Evolutionary conservation across 805 yeast species (phyloP).

Genomic region (Candida jianshihensis): DNA sequence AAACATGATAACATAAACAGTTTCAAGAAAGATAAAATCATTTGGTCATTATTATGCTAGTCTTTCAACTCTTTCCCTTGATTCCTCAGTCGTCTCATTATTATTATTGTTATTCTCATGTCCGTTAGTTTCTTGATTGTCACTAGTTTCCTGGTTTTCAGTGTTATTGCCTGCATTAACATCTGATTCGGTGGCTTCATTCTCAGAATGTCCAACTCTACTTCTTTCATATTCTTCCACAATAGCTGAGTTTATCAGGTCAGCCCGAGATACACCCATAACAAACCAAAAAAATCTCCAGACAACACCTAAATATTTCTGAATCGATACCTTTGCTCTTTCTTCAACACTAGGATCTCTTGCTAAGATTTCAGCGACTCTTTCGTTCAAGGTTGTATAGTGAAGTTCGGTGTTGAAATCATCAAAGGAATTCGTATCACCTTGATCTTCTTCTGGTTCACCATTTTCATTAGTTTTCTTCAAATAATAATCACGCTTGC

Average conservation of each 20-base stretch:
- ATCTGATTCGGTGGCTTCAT: background rate
- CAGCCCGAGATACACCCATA: slow-evolving; percentile 46
- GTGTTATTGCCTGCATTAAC: background rate
- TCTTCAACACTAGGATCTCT: slow-evolving; percentile 39
- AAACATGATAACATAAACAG: background rate
- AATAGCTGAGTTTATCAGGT: slow-evolving; percentile 48
- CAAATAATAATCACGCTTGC: slow-evolving; percentile 59
- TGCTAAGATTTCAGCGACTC: slow-evolving; percentile 33
- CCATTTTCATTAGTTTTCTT: slow-evolving; percentile 10
- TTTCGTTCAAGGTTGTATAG: slow-evolving; percentile 34
- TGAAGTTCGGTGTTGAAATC: slow-evolving; percentile 25
- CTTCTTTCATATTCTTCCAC: slow-evolving; percentile 26
- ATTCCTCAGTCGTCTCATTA: background rate
- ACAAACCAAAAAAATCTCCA: slow-evolving; percentile 35
- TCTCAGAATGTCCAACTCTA: slow-evolving; percentile 8
- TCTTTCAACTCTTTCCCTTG: slow-evolving; percentile 4
- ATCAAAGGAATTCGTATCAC: slow-evolving; percentile 8
- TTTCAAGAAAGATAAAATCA: background rate
- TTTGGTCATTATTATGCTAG: background rate
- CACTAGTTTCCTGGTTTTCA: background rate
- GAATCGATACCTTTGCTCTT: slow-evolving; percentile 34
- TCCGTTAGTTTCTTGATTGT: background rate
- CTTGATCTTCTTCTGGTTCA: slow-evolving; percentile 24
- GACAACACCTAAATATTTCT: slow-evolving; percentile 13
- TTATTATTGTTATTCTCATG: background rate